Percentiles rank a stretch among this genome's conserved stretches.
Conservation (phyloP, 257 asterid genomes). For the Apocynum venetum region DNA sequence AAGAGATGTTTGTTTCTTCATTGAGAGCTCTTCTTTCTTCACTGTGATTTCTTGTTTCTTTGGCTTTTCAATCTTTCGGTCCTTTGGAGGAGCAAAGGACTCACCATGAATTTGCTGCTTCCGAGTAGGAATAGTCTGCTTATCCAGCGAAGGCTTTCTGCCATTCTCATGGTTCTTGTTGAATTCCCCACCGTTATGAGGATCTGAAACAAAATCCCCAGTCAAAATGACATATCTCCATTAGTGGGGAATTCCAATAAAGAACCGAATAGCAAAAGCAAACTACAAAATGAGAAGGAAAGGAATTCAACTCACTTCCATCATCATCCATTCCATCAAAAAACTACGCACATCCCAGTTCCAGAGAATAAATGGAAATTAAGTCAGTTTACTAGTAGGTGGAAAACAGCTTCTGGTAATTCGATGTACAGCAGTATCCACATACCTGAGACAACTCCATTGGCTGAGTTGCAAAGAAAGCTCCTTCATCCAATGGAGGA, state of each 20-base stretch:
- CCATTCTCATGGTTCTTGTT: slow-evolving; percentile 64
- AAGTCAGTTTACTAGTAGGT: slow-evolving; percentile 24
- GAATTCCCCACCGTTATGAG: slow-evolving; percentile 70
- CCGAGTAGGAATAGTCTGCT: slow-evolving; percentile 25
- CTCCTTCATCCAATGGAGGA: slow-evolving; percentile 94
- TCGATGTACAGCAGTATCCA: background rate
- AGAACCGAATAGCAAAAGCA: slow-evolving; percentile 47
- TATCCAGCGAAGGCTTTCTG: slow-evolving; percentile 49
- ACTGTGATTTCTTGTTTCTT: slow-evolving; percentile 39
- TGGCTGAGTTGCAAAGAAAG: slow-evolving; percentile 58
- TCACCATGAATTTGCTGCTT: slow-evolving; percentile 27
- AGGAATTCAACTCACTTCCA: slow-evolving; percentile 79
- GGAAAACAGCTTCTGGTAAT: background rate
- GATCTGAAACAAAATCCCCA: slow-evolving; percentile 69
- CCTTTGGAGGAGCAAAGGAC: slow-evolving; percentile 32
- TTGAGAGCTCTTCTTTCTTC: slow-evolving; percentile 38
- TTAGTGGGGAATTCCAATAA: slow-evolving; percentile 50
- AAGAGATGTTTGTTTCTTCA: slow-evolving; percentile 40
- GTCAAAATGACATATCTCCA: slow-evolving; percentile 28
- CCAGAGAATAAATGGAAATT: slow-evolving; percentile 26
- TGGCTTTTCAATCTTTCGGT: slow-evolving; percentile 36
- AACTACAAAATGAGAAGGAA: slow-evolving; percentile 29
- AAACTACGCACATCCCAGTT: slow-evolving; percentile 44
- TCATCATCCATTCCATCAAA: slow-evolving; percentile 96
- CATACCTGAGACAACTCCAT: slow-evolving; percentile 78